Evolutionary conservation across 2,329 filamentous ascomycete genomes (phyloP), one percentile per base, ranked within the genome.

Genomic region (Penicillium sclerotigenum): DNA sequence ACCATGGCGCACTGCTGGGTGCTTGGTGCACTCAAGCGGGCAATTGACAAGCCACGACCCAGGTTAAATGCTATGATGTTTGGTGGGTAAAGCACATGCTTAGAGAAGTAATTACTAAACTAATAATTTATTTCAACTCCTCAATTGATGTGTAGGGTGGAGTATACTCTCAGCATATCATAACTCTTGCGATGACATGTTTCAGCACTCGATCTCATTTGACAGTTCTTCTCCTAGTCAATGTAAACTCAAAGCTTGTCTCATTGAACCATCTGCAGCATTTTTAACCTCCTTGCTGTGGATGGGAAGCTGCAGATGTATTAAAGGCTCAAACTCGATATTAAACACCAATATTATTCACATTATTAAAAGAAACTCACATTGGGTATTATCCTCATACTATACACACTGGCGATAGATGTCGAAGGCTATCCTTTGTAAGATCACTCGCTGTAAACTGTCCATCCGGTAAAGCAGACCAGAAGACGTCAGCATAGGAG

Each of bases 1-100:
- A 59, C 61, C 34, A 74, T 63, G 2, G 73, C 72, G 31, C 76
- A 68, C 62, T 73, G 68, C n/a, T n/a, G n/a, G n/a, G n/a, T n/a
- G n/a, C n/a, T n/a, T n/a, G 8, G 74, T 76, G 45, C 75, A 68
- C 57, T 71, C 71, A 26, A 78, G 75, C 3, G 77, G 77, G 68
- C 83, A 79, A 67, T 79, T 82, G 14, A 79, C 37, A 82, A 75
- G 66, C 82, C 80, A 10, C 79, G 73, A 13, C 76, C 74, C 0
- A 80, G 79, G 34, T 81, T 82, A 57, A 81, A 67, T 0, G 76
- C 76, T 79, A 0, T n/a, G n/a, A n/a, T n/a, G 79, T 81, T 42
- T 80, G 78, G 59, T 74, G 77, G 0, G 74, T 71, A 55, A 82
- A 79, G 2, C 67, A 66, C 59, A 73, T 69, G 24, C 55, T 62